Evolutionary conservation across 371 early-diverging fungal species (phyloP).

Genomic region (Lichtheimia ornata): DNA sequence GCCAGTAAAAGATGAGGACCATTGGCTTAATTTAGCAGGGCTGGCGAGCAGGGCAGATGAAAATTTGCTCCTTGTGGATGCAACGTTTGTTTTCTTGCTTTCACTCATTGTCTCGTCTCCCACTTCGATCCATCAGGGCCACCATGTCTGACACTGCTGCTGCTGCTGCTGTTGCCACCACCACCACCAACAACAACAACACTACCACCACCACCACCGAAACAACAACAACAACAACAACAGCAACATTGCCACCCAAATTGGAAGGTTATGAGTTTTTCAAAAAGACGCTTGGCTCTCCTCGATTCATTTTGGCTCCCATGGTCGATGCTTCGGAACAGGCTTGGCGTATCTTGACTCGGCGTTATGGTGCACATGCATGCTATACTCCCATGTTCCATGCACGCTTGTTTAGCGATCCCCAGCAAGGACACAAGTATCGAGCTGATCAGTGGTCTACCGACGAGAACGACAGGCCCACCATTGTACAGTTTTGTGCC

Average conservation of each 20-base stretch:
- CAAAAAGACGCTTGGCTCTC: conserved; percentile 64
- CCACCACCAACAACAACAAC: too few relatives aligned
- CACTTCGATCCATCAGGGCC: too few relatives aligned
- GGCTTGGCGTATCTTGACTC: conserved; percentile 93
- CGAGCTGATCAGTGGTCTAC: conserved; percentile 80
- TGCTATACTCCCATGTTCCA: conserved; percentile 99
- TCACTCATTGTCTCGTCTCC: too few relatives aligned
- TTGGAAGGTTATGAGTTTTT: conserved; percentile 83
- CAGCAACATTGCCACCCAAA: conserved; percentile 44
- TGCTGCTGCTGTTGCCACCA: too few relatives aligned
- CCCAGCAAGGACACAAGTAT: conserved; percentile 59
- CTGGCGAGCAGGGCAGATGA: too few relatives aligned
- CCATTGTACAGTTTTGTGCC: conserved; percentile 98
- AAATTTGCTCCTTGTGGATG: too few relatives aligned
- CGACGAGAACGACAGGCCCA: conserved; percentile 77
- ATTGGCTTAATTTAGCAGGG: too few relatives aligned
- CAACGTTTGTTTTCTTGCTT: too few relatives aligned
- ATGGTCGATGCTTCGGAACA: conserved; percentile 95
- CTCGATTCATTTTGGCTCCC: conserved; percentile 86
- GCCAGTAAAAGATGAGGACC: too few relatives aligned
- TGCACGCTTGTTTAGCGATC: conserved; percentile 79
- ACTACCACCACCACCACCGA: too few relatives aligned
- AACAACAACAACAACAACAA: neutral
- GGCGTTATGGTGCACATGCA: conserved; percentile 89
- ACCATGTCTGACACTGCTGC: too few relatives aligned